These are phyloP conservation scores for Pichia rugopelliculosa DNA, from an alignment of 805 yeast species.

Conservation along the genomic window DNA sequence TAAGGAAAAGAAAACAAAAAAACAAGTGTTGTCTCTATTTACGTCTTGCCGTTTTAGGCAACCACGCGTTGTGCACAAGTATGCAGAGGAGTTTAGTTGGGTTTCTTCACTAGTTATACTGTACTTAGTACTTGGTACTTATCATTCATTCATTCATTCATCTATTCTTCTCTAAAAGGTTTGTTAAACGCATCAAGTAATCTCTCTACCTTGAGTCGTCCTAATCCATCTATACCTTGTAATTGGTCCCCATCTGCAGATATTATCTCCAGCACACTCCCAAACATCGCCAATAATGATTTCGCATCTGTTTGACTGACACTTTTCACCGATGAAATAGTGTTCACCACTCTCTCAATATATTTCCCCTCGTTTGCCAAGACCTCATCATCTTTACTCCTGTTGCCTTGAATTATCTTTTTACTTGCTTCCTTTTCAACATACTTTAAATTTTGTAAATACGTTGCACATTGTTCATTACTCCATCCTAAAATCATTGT, in stretches of 20 bases:
- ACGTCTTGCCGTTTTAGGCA: background rate
- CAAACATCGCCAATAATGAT: constrained; percentile 3
- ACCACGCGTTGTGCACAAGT: background rate
- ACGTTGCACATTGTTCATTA: constrained; percentile 47
- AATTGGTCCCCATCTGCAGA: constrained; percentile 3
- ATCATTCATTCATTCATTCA: no score
- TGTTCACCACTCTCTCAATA: constrained; percentile 36
- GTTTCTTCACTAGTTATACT: no score
- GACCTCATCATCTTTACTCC: constrained; percentile 23
- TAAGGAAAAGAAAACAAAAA: no score
- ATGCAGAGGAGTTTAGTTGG: background rate
- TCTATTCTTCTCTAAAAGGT: constrained; percentile 3
- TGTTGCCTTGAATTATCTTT: constrained; percentile 34
- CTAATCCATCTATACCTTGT: constrained; percentile 9
- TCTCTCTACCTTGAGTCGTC: constrained; percentile 4
- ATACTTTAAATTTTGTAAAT: constrained; percentile 27
- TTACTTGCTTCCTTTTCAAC: constrained; percentile 27
- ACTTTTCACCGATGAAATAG: constrained; percentile 4
- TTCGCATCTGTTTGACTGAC: constrained; percentile 7
- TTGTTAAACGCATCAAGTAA: constrained; percentile 7
- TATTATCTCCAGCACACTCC: constrained; percentile 3
- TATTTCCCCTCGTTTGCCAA: constrained; percentile 30
- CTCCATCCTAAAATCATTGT: constrained; percentile 47
- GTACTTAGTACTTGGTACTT: no score
- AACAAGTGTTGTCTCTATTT: background rate